Percentiles rank a stretch among this genome's conserved stretches.
phyloP scores from a whole-genome alignment of 805 yeast genomes.

The Zygosaccharomyces pseudorouxii region DNA sequence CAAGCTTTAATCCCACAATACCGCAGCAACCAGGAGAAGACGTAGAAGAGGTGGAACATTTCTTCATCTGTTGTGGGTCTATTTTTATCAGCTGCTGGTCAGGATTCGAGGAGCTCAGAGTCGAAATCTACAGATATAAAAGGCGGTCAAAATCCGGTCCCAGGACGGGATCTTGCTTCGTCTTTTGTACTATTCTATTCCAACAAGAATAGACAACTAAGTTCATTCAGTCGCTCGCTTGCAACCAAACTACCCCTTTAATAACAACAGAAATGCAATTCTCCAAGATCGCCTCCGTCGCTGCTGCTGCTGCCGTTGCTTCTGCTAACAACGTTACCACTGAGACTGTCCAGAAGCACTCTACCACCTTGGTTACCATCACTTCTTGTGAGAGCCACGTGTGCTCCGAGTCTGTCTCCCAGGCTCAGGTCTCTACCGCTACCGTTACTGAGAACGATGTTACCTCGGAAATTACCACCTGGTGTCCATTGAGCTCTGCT shows the following conservation, averaged over 20 bases:
- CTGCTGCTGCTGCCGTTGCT: conserved; percentile 33
- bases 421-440: conserved; percentile 36
- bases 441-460: conserved; percentile 36
- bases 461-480: conserved; percentile 38
- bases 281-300: conserved; percentile 38
- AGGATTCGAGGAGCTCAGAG: conserved; percentile 1
- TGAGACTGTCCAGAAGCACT: conserved; percentile 18
- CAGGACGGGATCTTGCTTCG: background rate
- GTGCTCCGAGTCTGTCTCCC: conserved; percentile 33
- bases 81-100: background rate
- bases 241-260: conserved; percentile 18
- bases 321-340: conserved; percentile 24
- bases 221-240: conserved; percentile 32
- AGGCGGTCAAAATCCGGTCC: background rate
- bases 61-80: background rate
- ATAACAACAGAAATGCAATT: conserved; percentile 36
- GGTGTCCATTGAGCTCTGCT: conserved; percentile 30
- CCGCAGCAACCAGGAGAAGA: background rate
- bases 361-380: conserved; percentile 36
- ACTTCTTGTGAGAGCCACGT: conserved; percentile 35
- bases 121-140: background rate
- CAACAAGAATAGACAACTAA: conserved; percentile 19
- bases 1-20: background rate
- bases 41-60: background rate
- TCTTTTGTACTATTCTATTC: background rate